phyloP scores from a whole-genome alignment of 805 yeast species.

The Spathaspora girioi region DNA sequence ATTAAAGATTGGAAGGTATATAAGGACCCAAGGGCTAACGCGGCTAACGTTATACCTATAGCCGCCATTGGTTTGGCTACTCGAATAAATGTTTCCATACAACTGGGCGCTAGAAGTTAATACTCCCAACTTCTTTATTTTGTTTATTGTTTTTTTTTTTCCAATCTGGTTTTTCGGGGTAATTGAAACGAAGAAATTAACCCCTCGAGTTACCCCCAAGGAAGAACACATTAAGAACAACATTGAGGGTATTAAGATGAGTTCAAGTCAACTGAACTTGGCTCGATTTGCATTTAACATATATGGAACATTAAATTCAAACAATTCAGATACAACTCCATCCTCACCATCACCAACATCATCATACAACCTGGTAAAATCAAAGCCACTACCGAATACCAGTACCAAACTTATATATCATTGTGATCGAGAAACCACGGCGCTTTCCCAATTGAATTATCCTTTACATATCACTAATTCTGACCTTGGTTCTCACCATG shows the following conservation, averaged over 20 bases:
- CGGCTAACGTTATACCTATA: conserved; percentile 42
- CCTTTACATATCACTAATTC: conserved; percentile 3
- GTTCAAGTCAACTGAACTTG: conserved; percentile 14
- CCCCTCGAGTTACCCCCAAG: not conserved
- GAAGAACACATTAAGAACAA: not conserved
- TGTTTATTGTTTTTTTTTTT: not conserved
- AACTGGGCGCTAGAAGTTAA: too few species aligned
- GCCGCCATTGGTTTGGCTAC: conserved; percentile 27
- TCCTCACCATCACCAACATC: conserved; percentile 13
- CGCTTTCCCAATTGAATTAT: conserved; percentile 19
- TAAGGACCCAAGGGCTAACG: conserved; percentile 46
- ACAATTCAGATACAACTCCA: conserved; percentile 5
- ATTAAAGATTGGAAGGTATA: conserved; percentile 61
- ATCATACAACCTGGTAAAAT: conserved; percentile 9
- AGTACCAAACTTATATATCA: conserved; percentile 15
- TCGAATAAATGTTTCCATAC: conserved; percentile 12
- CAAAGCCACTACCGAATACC: too few species aligned
- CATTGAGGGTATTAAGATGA: not conserved
- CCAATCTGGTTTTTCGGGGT: not conserved
- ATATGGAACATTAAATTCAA: conserved; percentile 38
- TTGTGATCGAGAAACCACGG: conserved; percentile 24
- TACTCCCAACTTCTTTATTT: not conserved
- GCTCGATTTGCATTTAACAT: conserved; percentile 60
- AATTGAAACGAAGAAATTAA: not conserved
- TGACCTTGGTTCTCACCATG: conserved; percentile 23